These are phyloP conservation scores for Pseudogymnoascus sp. DNA, from an alignment of 2,329 filamentous ascomycete genomes.

Conservation along the genomic window DNA sequence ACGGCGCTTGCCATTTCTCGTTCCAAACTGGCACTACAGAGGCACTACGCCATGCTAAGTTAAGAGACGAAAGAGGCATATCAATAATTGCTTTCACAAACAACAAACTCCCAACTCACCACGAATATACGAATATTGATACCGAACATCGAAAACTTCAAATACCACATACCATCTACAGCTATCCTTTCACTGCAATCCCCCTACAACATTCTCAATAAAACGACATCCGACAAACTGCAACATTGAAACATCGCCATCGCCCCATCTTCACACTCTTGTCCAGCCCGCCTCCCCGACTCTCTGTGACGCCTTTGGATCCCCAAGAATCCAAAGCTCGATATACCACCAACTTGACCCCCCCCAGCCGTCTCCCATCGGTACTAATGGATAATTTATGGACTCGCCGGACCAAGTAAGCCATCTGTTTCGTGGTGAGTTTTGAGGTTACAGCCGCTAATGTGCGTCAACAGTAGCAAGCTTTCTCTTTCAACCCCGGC, in stretches of 20 bases:
- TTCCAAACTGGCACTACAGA: constrained; percentile 6
- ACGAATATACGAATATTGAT: constrained; percentile 10
- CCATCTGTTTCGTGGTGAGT: constrained; percentile 16
- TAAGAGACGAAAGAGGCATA: constrained; percentile 9
- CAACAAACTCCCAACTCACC: neutral
- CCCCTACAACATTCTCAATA: neutral
- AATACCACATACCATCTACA: neutral
- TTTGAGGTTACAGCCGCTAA: constrained; percentile 15
- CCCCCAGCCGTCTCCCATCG: neutral
- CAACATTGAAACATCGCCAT: neutral
- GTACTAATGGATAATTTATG: constrained; percentile 44
- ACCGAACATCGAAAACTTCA: neutral
- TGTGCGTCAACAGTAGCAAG: constrained; percentile 51
- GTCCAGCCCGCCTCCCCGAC: neutral
- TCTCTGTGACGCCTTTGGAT: constrained; percentile 1
- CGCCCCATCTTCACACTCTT: constrained; percentile 11
- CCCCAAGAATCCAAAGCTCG: constrained; percentile 11
- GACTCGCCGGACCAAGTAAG: constrained; percentile 76
- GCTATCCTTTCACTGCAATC: neutral
- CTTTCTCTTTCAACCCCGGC: constrained; percentile 63
- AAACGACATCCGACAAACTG: neutral
- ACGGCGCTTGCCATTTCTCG: constrained; percentile 10
- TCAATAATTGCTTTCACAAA: constrained; percentile 10
- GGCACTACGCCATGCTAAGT: constrained; percentile 10
- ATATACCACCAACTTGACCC: neutral